Evolutionary conservation across 164 flowering plant genomes (phyloP).

Genomic region (Cinnamomum micranthum): DNA sequence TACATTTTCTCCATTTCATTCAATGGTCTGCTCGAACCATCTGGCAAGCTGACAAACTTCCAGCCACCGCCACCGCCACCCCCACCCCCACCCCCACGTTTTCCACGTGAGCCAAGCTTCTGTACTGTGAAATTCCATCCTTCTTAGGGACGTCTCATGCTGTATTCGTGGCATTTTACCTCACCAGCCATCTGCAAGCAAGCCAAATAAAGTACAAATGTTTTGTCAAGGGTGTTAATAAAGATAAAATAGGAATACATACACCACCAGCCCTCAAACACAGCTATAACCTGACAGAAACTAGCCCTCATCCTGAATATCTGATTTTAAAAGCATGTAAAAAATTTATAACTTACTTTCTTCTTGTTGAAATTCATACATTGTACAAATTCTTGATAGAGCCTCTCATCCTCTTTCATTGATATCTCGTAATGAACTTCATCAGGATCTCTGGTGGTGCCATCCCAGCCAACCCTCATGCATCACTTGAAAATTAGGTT

Average conservation of each 20-base stretch:
- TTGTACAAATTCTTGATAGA: no score
- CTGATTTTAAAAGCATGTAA: not conserved
- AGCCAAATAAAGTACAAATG: not conserved
- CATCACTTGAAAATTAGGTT: constrained; percentile 97
- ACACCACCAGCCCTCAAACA: no score
- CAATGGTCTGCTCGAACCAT: constrained; percentile 83
- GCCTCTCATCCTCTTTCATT: no score
- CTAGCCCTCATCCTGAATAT: no score
- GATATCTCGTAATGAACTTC: no score
- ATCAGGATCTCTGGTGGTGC: constrained; percentile 49
- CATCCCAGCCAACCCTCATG: constrained; percentile 99
- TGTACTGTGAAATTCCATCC: constrained; percentile 90
- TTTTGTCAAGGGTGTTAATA: no score
- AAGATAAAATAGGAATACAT: no score
- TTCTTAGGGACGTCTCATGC: constrained; percentile 62
- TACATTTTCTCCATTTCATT: constrained; percentile 86
- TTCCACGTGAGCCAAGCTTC: constrained; percentile 70
- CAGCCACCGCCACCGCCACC: constrained; percentile 84
- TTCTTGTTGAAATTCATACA: no score
- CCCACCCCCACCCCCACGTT: constrained; percentile 82
- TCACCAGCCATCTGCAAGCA: constrained; percentile 69
- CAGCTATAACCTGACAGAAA: no score
- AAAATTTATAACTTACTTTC: not conserved
- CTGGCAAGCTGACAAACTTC: constrained; percentile 82
- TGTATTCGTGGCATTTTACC: constrained; percentile 81